Conservation (phyloP, 352 stramenopile species). For the Phytophthora boehmeriae region DNA sequence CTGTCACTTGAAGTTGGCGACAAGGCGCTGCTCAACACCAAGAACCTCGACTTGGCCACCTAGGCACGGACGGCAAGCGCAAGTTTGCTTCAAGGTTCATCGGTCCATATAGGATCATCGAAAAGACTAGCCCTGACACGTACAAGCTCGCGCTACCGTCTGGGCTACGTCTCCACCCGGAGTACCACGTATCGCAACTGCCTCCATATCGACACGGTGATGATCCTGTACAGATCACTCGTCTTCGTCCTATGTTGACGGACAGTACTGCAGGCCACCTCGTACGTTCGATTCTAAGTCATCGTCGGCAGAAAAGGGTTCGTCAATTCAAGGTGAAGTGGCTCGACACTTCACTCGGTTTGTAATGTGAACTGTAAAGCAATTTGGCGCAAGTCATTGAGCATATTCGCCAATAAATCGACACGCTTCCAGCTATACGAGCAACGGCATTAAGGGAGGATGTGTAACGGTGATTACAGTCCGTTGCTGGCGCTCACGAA, state of each 20-base stretch:
- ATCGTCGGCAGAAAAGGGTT: constrained; percentile 4
- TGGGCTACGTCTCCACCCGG: constrained; percentile 11
- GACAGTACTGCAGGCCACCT: constrained; percentile 17
- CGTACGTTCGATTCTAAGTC: background rate
- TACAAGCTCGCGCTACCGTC: constrained; percentile 15
- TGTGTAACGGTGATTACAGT: constrained; percentile 1
- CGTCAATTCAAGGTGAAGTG: constrained; percentile 18
- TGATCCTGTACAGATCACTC: constrained; percentile 2
- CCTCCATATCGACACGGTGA: constrained; percentile 10
- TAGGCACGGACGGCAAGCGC: constrained; percentile 15
- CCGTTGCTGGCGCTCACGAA: background rate
- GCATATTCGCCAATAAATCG: constrained; percentile 10
- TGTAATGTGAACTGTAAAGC: constrained; percentile 8
- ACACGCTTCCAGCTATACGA: constrained; percentile 11
- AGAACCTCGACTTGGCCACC: constrained; percentile 8
- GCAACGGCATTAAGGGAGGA: constrained; percentile 13
- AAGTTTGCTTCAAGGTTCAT: constrained; percentile 16
- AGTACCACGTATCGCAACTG: constrained; percentile 16
- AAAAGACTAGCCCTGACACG: constrained; percentile 5
- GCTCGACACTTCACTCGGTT: constrained; percentile 20
- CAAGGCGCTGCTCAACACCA: constrained; percentile 1
- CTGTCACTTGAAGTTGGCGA: constrained; percentile 8
- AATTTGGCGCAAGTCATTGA: constrained; percentile 8
- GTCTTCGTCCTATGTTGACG: background rate
- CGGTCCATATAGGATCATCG: constrained; percentile 11